phyloP scores from a whole-genome alignment of 495 filamentous ascomycete genomes.

The Poronia punctata region DNA sequence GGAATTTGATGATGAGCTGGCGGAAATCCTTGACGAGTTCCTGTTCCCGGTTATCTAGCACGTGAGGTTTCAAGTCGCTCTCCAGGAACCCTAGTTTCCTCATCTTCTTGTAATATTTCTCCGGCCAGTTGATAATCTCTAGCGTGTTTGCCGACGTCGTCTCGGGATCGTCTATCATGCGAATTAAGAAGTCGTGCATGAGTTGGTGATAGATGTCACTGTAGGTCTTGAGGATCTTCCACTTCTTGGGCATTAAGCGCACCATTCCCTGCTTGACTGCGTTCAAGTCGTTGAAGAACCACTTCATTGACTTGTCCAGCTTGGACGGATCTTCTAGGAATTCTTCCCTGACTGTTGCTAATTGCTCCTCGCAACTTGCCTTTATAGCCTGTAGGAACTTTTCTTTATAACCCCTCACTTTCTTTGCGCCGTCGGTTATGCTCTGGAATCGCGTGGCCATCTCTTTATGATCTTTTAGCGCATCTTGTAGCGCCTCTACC shows the following conservation, averaged over 20 bases:
- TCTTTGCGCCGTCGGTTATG: constrained; percentile 84
- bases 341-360: constrained; percentile 62
- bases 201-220: constrained; percentile 80
- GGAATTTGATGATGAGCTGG: constrained; percentile 83
- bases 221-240: constrained; percentile 92
- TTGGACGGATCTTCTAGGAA: constrained; percentile 78
- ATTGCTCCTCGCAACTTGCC: constrained; percentile 62
- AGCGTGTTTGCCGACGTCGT: constrained; percentile 72
- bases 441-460: constrained; percentile 89
- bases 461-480: constrained; percentile 89
- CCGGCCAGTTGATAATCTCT: constrained; percentile 87
- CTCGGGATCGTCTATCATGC: constrained; percentile 71
- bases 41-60: constrained; percentile 79
- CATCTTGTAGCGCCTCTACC: constrained; percentile 84
- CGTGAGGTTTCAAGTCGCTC: constrained; percentile 66
- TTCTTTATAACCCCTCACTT: constrained; percentile 92
- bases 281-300: constrained; percentile 97
- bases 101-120: constrained; percentile 96
- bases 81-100: constrained; percentile 70
- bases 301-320: constrained; percentile 77
- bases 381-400: constrained; percentile 81
- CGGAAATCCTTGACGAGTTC: constrained; percentile 92
- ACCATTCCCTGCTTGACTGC: constrained; percentile 87
- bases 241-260: constrained; percentile 87
- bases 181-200: constrained; percentile 90